These are phyloP conservation scores for Pythium scleroteichum DNA, from an alignment of 352 stramenopile genomes.

Conservation along the genomic window DNA sequence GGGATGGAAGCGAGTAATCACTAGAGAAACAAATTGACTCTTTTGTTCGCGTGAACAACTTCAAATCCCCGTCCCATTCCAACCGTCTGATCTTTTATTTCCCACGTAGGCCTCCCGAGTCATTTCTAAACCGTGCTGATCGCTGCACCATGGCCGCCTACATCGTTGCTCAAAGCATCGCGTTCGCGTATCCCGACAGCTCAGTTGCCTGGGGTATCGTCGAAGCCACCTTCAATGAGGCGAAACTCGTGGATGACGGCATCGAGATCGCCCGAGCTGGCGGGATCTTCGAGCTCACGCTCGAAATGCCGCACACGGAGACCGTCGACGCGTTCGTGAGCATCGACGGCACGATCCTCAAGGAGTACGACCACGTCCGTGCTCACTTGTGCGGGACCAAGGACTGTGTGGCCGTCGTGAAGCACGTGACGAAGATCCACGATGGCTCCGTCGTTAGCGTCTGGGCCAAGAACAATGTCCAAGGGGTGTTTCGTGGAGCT, in stretches of 20 bases:
- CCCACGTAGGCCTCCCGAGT: neutral
- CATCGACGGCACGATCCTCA: slow-evolving; percentile 22
- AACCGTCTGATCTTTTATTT: neutral
- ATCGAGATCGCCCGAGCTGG: slow-evolving; percentile 10
- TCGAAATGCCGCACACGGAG: slow-evolving; percentile 5
- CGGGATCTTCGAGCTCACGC: slow-evolving; percentile 13
- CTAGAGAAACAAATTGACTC: neutral
- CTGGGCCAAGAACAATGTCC: slow-evolving; percentile 17
- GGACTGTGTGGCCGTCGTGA: neutral
- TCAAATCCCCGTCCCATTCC: too few species aligned
- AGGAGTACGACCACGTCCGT: slow-evolving; percentile 6
- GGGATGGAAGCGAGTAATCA: neutral
- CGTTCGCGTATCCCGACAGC: slow-evolving; percentile 17
- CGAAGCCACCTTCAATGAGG: neutral
- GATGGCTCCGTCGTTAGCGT: slow-evolving; percentile 14
- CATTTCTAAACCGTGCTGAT: neutral
- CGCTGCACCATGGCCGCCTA: slow-evolving; percentile 1
- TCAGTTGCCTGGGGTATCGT: slow-evolving; percentile 16
- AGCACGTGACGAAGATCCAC: slow-evolving; percentile 21
- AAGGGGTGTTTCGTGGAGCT: slow-evolving; percentile 13
- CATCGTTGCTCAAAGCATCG: slow-evolving; percentile 17
- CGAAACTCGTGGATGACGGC: slow-evolving; percentile 9
- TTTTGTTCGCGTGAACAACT: too few species aligned
- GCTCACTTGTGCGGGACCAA: neutral
- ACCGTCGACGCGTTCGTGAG: slow-evolving; percentile 14